Evolutionary conservation across 805 yeast species (phyloP).

Genomic region (Saturnispora silvae): DNA sequence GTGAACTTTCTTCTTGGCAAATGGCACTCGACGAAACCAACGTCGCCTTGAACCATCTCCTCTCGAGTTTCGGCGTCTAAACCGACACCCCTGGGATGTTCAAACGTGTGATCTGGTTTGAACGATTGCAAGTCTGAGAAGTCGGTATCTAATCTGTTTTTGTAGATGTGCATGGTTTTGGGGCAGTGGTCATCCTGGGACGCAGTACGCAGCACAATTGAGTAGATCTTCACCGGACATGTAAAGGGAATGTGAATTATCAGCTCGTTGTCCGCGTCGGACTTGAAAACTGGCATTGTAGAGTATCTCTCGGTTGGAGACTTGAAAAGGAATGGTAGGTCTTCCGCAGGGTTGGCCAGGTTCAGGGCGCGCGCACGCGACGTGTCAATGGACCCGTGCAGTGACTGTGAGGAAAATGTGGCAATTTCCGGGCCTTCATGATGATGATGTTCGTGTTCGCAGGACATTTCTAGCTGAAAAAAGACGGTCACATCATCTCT

Average conservation of each 20-base stretch:
- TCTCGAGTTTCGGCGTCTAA: conserved; percentile 36
- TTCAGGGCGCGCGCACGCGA: conserved; percentile 56
- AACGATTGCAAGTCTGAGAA: conserved; percentile 48
- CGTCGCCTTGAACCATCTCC: conserved; percentile 36
- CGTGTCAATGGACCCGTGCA: conserved; percentile 50
- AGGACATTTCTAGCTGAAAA: too few species aligned
- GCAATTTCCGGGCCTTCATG: conserved; percentile 50
- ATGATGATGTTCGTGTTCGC: conserved; percentile 1
- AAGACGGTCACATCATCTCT: too few species aligned
- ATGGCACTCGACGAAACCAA: conserved; percentile 67
- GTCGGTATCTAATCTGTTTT: conserved; percentile 61
- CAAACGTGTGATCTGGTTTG: conserved; percentile 40
- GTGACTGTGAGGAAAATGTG: conserved; percentile 59
- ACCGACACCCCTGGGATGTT: conserved; percentile 48
- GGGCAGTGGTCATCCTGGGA: conserved; percentile 57
- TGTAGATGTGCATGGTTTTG: conserved; percentile 54
- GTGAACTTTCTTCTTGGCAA: conserved; percentile 68
- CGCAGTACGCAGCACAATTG: conserved; percentile 58
- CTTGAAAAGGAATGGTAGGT: conserved; percentile 44
- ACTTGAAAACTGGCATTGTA: conserved; percentile 35
- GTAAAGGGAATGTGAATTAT: conserved; percentile 73
- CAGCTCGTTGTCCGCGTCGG: conserved; percentile 74
- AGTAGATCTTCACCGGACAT: conserved; percentile 61
- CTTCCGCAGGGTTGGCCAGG: conserved; percentile 40
- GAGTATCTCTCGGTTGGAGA: conserved; percentile 37